These are phyloP conservation scores for Lachancea fermentati DNA, from an alignment of 805 yeast species.

Conservation along the genomic window DNA sequence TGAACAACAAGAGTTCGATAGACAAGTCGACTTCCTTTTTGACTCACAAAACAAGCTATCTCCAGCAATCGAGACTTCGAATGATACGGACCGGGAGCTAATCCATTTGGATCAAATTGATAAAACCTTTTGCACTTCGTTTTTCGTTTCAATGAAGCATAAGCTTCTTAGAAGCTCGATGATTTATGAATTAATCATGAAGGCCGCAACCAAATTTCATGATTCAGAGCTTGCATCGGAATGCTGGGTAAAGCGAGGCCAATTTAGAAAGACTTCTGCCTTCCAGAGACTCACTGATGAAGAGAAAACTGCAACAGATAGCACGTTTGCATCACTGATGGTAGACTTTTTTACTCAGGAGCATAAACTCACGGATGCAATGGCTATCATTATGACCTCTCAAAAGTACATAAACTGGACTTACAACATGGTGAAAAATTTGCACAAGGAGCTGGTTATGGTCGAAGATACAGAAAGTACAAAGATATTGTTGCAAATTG, in stretches of 20 bases:
- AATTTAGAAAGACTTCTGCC: constrained; percentile 47
- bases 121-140: constrained; percentile 15
- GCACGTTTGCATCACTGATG: constrained; percentile 63
- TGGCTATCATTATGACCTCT: constrained; percentile 61
- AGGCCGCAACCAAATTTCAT: constrained; percentile 56
- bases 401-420: constrained; percentile 68
- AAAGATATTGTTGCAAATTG: constrained; percentile 27
- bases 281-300: constrained; percentile 55
- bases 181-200: constrained; percentile 55
- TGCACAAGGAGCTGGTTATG: constrained; percentile 36
- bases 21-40: background rate
- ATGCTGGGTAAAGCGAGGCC: constrained; percentile 78
- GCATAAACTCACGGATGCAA: constrained; percentile 61
- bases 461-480: constrained; percentile 40
- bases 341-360: constrained; percentile 51
- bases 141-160: constrained; percentile 20
- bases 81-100: no score
- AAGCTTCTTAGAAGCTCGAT: constrained; percentile 40
- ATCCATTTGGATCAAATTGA: background rate
- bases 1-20: constrained; percentile 17
- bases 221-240: constrained; percentile 54
- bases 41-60: background rate
- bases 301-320: constrained; percentile 19
- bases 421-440: constrained; percentile 39
- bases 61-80: constrained; percentile 14